Base-by-base conservation (phyloP, 2,329 filamentous ascomycete species). In the Simplicillium sp. region DNA sequence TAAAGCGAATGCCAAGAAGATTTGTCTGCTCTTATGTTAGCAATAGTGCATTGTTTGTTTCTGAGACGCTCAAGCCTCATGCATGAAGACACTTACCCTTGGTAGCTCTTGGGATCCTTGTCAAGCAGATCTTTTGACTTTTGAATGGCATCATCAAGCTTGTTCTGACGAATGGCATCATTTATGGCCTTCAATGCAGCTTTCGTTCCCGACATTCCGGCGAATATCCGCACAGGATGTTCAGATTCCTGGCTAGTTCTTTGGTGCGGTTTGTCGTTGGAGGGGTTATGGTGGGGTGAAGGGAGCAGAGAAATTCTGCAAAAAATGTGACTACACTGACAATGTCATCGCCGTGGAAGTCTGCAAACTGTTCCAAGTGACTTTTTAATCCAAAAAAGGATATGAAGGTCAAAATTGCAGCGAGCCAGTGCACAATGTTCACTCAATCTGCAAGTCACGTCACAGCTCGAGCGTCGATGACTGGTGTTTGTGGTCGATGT, bases 1-100 rank as follows among this genome's bases (percentile, higher is more conserved):
- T 36, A 83, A 69, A 2, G 86, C 84, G 58, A 94, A 87, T 2
- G 87, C 92, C 14, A 94, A 68, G 56, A 96, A 94, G n/a, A 97
- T 73, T 48, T 86, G 77, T 18, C 83, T 87, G 44, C 14, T 36
- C 32, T 29, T 15, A 36, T 29, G 15, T 34, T 18, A 44, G 42
- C 14, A n/a, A n/a, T 13, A 34, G 18, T 9, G 9, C 29, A 31
- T 9, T n/a, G 29, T 31, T 31, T 31, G 29, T n/a, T 9, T 14
- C 7, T 3, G 36, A 28, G 34, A 39, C n/a, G n/a, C n/a, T 36
- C 34, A 49, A 50, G 44, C 49, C 43, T 42, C 41, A 33, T 44
- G 46, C 33, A 18, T 29, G 7, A 41, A 18, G 15, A 25, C 20
- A 11, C 14, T 3, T 67, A 87, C 75, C 80, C 88, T 60, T 90